Conservation (phyloP, 140 eudicot genomes). For the Flaveria floridana region DNA sequence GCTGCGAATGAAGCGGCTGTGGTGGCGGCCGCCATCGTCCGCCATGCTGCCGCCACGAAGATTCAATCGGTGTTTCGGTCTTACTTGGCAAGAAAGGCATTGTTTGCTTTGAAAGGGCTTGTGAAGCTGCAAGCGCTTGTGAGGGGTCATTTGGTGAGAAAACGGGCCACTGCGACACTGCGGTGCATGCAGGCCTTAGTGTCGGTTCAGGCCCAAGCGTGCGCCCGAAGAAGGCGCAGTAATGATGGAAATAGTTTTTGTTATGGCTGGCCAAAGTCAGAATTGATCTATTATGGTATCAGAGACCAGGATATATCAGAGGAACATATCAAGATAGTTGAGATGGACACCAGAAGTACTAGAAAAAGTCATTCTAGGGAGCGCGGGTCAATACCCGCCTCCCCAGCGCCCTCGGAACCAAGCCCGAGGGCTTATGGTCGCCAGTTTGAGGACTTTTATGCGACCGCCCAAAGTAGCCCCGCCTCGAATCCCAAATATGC, state of each 20-base stretch:
- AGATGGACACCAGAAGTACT: constrained; percentile 62
- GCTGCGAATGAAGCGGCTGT: constrained; percentile 46
- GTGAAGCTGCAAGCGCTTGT: constrained; percentile 87
- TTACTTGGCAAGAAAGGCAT: constrained; percentile 80
- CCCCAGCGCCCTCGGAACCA: constrained; percentile 53
- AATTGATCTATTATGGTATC: constrained; percentile 23
- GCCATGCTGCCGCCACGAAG: constrained; percentile 70
- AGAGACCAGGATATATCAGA: constrained; percentile 39
- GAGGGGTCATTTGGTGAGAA: constrained; percentile 81
- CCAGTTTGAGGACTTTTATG: constrained; percentile 59
- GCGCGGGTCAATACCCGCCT: constrained; percentile 16
- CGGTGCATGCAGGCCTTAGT: constrained; percentile 86
- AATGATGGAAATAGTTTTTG: constrained; percentile 21
- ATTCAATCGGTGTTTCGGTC: constrained; percentile 72
- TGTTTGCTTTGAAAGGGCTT: constrained; percentile 71
- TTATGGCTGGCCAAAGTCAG: constrained; percentile 30
- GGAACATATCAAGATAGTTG: constrained; percentile 87
- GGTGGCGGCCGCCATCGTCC: constrained; percentile 42
- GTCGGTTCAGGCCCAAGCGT: constrained; percentile 70
- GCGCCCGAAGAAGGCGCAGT: constrained; percentile 56
- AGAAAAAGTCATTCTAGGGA: constrained; percentile 38
- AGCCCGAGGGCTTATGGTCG: constrained; percentile 61
- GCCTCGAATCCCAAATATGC: constrained; percentile 46
- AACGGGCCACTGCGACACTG: constrained; percentile 73
- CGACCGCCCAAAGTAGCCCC: constrained; percentile 55